phyloP scores from a whole-genome alignment of 345 rosid genomes.

The Streptanthus diversifolius region DNA sequence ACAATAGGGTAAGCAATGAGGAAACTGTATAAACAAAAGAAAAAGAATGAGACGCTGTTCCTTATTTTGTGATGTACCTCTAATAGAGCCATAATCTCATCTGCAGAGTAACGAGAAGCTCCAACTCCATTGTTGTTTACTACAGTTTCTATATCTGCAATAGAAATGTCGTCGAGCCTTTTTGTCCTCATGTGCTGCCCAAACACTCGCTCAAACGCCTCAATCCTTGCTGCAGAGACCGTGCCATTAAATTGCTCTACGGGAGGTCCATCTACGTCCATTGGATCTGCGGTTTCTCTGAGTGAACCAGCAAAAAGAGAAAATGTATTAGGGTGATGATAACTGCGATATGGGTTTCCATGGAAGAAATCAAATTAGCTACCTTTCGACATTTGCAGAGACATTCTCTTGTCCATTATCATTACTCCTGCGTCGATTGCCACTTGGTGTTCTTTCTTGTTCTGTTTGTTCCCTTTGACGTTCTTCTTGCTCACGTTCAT shows the following conservation, averaged over 20 bases:
- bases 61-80: constrained; percentile 46
- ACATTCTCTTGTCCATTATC: constrained; percentile 15
- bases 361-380: neutral
- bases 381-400: constrained; percentile 49
- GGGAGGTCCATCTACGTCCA: constrained; percentile 78
- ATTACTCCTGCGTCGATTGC: constrained; percentile 28
- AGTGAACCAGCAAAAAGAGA: neutral
- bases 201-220: constrained; percentile 67
- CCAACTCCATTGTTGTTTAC: constrained; percentile 53
- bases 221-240: constrained; percentile 59
- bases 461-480: constrained; percentile 52
- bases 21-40: constrained; percentile 13
- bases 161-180: constrained; percentile 59
- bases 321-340: neutral
- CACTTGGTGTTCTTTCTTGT: constrained; percentile 46
- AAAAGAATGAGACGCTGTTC: neutral
- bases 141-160: constrained; percentile 65
- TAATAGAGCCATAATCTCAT: constrained; percentile 63
- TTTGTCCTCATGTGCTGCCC: constrained; percentile 81
- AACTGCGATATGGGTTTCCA: neutral
- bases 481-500: constrained; percentile 81
- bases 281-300: constrained; percentile 51
- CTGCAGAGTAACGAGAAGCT: constrained; percentile 50
- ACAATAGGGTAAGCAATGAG: neutral
- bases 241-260: constrained; percentile 41